Conservation (phyloP, 2,329 filamentous ascomycete species). For the Nigrospora osmanthi region DNA sequence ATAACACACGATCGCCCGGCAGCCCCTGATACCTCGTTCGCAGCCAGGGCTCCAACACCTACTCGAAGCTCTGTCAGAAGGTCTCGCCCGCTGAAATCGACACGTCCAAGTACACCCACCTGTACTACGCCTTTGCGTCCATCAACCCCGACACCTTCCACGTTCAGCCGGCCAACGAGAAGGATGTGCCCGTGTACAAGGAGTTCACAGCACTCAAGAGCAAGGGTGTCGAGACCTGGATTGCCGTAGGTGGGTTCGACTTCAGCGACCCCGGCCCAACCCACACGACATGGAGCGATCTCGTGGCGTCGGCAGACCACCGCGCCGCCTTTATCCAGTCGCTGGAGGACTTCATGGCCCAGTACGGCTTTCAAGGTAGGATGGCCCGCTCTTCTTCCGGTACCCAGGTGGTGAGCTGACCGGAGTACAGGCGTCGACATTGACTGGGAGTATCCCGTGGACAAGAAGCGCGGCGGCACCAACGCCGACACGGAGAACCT, state of each 20-base stretch:
- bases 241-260: slow-evolving; percentile 33
- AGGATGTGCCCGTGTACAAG: slow-evolving; percentile 12
- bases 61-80: slow-evolving; percentile 4
- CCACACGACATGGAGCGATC: slow-evolving; percentile 11
- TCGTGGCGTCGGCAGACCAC: no score
- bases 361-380: no score
- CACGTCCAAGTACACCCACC: slow-evolving; percentile 6
- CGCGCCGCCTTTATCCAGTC: no score
- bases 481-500: slow-evolving; percentile 28
- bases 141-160: slow-evolving; percentile 22
- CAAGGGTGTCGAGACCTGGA: slow-evolving; percentile 22
- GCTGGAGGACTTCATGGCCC: no score
- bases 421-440: slow-evolving; percentile 31
- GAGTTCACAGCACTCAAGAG: slow-evolving; percentile 22
- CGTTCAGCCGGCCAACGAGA: slow-evolving; percentile 4
- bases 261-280: slow-evolving; percentile 26
- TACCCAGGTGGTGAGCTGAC: slow-evolving; percentile 15
- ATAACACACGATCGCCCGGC: no score
- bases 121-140: slow-evolving; percentile 19
- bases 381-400: no score
- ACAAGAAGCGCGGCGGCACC: slow-evolving; percentile 24
- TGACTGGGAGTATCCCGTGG: slow-evolving; percentile 37
- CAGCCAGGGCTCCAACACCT: background rate
- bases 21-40: no score
- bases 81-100: slow-evolving; percentile 5